Evolutionary conservation across 192 early-diverging fungal genomes (phyloP).

Genomic region (Coemansia sp.): DNA sequence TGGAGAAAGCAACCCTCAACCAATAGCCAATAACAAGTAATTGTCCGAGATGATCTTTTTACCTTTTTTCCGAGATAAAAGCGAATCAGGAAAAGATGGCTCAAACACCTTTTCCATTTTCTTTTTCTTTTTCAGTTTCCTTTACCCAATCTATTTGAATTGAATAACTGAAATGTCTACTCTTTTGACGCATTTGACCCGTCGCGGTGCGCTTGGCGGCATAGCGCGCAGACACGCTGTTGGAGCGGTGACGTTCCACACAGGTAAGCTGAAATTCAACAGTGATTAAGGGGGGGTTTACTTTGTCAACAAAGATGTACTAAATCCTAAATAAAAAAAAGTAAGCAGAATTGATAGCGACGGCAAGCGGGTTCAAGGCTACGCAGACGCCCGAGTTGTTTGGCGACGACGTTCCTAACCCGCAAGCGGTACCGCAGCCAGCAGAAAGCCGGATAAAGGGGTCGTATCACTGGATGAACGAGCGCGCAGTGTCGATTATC

Average conservation of each 20-base stretch:
- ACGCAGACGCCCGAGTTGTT: slow-evolving; percentile 26
- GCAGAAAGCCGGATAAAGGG: slow-evolving; percentile 70
- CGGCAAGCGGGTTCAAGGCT: slow-evolving; percentile 34
- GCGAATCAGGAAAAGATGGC: slow-evolving; percentile 12
- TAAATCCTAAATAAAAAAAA: background rate
- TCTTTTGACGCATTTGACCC: background rate
- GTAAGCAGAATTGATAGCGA: background rate
- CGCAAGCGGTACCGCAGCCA: slow-evolving; percentile 52
- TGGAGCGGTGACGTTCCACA: background rate
- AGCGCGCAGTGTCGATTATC: slow-evolving; percentile 78
- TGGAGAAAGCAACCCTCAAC: slow-evolving; percentile 46
- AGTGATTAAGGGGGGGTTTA: too few species aligned
- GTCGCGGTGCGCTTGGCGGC: slow-evolving; percentile 17
- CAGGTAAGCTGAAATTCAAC: background rate
- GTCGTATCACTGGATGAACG: slow-evolving; percentile 95
- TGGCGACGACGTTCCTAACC: slow-evolving; percentile 52
- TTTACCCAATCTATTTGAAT: too few species aligned
- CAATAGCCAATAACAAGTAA: background rate
- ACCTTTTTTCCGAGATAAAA: slow-evolving; percentile 17
- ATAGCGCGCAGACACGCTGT: background rate
- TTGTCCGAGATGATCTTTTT: slow-evolving; percentile 3
- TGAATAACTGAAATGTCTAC: too few species aligned
- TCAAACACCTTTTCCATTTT: too few species aligned
- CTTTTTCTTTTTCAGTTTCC: too few species aligned
- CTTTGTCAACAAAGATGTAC: background rate